phyloP scores from a whole-genome alignment of 345 rosid genomes.

The rapeseed (Brassica napus) region DNA sequence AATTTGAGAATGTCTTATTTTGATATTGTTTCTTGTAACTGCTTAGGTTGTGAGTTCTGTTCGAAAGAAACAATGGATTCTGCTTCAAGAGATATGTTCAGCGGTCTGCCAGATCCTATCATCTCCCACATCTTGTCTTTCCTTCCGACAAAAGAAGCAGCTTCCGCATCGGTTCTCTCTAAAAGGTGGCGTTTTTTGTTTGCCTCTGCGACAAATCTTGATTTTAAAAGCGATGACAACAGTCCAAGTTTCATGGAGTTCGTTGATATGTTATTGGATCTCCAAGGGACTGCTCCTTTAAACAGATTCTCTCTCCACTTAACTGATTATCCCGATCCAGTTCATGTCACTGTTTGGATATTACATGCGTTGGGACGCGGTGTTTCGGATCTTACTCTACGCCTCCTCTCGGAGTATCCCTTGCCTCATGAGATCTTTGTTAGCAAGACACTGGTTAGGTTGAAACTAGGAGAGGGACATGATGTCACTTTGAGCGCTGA shows the following conservation, averaged over 20 bases:
- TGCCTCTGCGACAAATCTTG: neutral
- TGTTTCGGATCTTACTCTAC: neutral
- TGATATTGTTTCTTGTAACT: neutral
- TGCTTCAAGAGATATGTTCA: neutral
- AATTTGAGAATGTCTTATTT: neutral
- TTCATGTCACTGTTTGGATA: neutral
- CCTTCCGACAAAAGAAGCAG: slow-evolving; percentile 14
- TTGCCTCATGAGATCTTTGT: neutral
- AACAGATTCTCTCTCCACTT: neutral
- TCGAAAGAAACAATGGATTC: neutral
- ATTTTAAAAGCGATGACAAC: neutral
- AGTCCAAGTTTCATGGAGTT: neutral
- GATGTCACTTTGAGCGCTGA: neutral
- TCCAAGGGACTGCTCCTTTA: neutral
- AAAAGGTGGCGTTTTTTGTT: neutral
- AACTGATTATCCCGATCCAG: neutral
- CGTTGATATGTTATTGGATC: neutral
- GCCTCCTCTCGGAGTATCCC: neutral
- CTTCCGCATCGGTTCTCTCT: neutral
- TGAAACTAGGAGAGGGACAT: neutral
- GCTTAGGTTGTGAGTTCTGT: neutral
- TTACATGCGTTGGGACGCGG: neutral
- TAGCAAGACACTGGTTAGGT: neutral
- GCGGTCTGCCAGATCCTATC: neutral
- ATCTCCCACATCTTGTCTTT: slow-evolving; percentile 14